phyloP scores from a whole-genome alignment of 1,284 basidiomycete genomes.

The Wallemia ichthyophaga region DNA sequence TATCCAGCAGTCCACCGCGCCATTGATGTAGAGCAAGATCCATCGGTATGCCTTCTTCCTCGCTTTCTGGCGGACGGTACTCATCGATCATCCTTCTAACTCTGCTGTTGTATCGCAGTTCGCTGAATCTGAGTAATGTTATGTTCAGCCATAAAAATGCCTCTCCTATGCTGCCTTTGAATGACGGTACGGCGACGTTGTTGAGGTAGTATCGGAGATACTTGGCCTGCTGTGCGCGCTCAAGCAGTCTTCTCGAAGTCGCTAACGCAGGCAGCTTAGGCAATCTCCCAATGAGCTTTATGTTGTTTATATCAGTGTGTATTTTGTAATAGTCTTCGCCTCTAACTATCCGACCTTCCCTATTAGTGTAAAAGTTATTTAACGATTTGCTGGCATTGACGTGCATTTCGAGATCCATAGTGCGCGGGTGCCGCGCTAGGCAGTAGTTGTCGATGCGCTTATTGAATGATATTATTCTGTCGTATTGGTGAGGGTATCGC shows the following conservation, averaged over 20 bases:
- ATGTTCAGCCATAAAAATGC: not conserved
- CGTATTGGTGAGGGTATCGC: not conserved
- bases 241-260: not conserved
- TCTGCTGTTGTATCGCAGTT: not conserved
- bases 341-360: not conserved
- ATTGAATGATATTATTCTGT: not conserved
- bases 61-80: not conserved
- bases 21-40: not conserved
- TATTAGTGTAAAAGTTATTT: not conserved
- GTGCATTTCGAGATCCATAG: not conserved
- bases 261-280: not conserved
- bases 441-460: not conserved
- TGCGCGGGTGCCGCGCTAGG: not conserved
- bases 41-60: not conserved
- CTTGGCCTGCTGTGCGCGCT: not conserved
- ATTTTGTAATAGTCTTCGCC: not conserved
- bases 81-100: not conserved
- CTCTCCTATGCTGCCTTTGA: not conserved
- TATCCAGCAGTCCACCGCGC: not conserved
- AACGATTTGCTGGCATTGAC: not conserved
- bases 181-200: not conserved
- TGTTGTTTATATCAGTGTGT: not conserved
- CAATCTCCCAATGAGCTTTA: not conserved
- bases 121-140: not conserved
- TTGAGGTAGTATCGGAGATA: not conserved